Base-by-base conservation (phyloP, 2,329 filamentous ascomycete species). In the Neofusicoccum cordaticola region DNA sequence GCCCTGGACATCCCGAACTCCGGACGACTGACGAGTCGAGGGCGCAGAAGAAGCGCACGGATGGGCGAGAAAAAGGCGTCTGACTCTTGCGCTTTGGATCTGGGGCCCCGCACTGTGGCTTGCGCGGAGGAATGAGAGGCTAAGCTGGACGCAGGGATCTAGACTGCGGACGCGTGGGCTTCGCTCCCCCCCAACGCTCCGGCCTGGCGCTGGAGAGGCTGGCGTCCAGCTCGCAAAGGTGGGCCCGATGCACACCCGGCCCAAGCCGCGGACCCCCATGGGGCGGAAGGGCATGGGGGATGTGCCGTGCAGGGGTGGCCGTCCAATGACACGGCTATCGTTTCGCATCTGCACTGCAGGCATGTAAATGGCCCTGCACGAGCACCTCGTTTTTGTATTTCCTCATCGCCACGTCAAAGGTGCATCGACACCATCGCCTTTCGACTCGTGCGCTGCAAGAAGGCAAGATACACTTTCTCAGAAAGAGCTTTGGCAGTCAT, bases 51-150 rank as follows among this genome's bases (percentile, higher is more conserved):
- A 35, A 7, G 8, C 22, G 47, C 47, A 35, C 22, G 27, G 47
- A 15, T 34, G 27, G 27, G 27, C 27, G 27, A 31, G 27, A 31
- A 31, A 31, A 31, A 31, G 27, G 27, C 27, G 37, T 39, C 13
- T 39, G 37, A 39, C 37, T 12, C 13, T 39, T 39, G 13, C 37
- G 9, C 13, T 8, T 11, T 13, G 22, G 12, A n/a, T 63, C 61
- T 41, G 61, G 61, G 61, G 61, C 61, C 61, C 61, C 61, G 61
- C 61, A 63, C 42, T 56, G 61, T 63, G 61, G 61, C 61, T 60
- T 47, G 56, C 27, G 27, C 35, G 12, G 8, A 42, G 15, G 9
- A 13, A 17, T 17, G 22, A 4, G 53, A 35, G 41, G 41, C 41
- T 35, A 57, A 27, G 37, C 17, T n/a, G 19, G 19, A 8, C 13